Evolutionary conservation across 2,329 filamentous ascomycete genomes (phyloP).

Genomic region (Hypoxylon sp.): DNA sequence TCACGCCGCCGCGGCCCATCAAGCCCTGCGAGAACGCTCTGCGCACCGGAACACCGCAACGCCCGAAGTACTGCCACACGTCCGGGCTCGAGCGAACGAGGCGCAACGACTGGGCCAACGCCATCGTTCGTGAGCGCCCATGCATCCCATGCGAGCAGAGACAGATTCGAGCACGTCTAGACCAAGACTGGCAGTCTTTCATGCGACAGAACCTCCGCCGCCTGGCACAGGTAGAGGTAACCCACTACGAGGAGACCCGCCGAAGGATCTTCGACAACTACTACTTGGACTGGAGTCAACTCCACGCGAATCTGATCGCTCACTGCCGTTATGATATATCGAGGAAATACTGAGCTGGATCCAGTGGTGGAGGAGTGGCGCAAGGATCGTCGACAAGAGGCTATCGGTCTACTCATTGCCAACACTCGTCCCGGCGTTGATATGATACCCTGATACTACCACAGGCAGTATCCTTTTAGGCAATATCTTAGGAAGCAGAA

Average conservation of each 20-base stretch:
- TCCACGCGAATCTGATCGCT: not conserved
- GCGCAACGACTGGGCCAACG: not conserved
- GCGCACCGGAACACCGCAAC: not conserved
- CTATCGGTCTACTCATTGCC: not conserved
- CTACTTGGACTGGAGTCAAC: slow-evolving; percentile 2
- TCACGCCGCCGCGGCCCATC: slow-evolving; percentile 9
- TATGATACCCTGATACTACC: no score
- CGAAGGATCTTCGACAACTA: slow-evolving; percentile 1
- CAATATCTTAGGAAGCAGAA: no score
- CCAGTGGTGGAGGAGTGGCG: no score
- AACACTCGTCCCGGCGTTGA: not conserved
- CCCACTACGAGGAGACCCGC: not conserved
- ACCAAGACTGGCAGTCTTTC: slow-evolving; percentile 7
- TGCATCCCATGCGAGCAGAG: slow-evolving; percentile 8
- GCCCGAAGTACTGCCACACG: not conserved
- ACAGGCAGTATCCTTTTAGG: no score
- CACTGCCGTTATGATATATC: not conserved
- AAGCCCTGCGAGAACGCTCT: slow-evolving; percentile 4
- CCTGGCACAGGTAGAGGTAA: not conserved
- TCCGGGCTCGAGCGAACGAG: not conserved
- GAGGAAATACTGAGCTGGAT: not conserved
- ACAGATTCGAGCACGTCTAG: not conserved
- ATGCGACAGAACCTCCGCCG: not conserved
- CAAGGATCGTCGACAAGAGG: not conserved
- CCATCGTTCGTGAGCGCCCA: not conserved